A percentile compares a stretch with the other conserved stretches of the same genome.
phyloP scores from a whole-genome alignment of 2,329 filamentous ascomycete genomes.

The Lachnellula arida region DNA sequence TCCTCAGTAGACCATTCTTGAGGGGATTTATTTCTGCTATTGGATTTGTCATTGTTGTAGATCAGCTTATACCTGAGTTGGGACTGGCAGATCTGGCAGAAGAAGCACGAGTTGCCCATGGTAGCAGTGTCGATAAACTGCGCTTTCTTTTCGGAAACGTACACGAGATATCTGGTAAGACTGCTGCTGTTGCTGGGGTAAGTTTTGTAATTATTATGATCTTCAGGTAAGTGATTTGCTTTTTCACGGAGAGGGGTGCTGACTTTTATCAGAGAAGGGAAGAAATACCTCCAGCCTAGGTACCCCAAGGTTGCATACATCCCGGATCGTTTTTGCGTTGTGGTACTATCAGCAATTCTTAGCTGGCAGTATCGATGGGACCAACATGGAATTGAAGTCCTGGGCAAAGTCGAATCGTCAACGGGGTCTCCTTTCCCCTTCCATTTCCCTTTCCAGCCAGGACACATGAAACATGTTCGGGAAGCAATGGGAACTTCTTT shows the following conservation, averaged over 20 bases:
- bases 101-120: conserved; percentile 62
- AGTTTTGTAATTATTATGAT: conserved; percentile 88
- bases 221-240: conserved; percentile 55
- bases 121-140: conserved; percentile 82
- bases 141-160: conserved; percentile 69
- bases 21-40: conserved; percentile 96
- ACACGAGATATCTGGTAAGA: conserved; percentile 65
- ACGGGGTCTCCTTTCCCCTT: conserved; percentile 72
- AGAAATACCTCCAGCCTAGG: conserved; percentile 72
- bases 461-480: conserved; percentile 75
- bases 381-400: conserved; percentile 70
- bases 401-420: conserved; percentile 74
- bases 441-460: conserved; percentile 75
- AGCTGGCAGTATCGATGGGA: conserved; percentile 77
- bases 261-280: conserved; percentile 59
- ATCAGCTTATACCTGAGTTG: conserved; percentile 88
- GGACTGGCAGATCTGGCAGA: conserved; percentile 67
- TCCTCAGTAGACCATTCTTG: conserved; percentile 86
- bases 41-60: conserved; percentile 91
- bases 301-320: conserved; percentile 81
- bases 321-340: conserved; percentile 86
- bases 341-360: conserved; percentile 77
- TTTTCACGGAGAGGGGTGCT: conserved; percentile 6
- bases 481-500: conserved; percentile 89
- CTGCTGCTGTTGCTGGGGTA: conserved; percentile 68